These are phyloP conservation scores for Cystobasidium pallidum DNA, from an alignment of 1,284 basidiomycete species.

Conservation along the genomic window DNA sequence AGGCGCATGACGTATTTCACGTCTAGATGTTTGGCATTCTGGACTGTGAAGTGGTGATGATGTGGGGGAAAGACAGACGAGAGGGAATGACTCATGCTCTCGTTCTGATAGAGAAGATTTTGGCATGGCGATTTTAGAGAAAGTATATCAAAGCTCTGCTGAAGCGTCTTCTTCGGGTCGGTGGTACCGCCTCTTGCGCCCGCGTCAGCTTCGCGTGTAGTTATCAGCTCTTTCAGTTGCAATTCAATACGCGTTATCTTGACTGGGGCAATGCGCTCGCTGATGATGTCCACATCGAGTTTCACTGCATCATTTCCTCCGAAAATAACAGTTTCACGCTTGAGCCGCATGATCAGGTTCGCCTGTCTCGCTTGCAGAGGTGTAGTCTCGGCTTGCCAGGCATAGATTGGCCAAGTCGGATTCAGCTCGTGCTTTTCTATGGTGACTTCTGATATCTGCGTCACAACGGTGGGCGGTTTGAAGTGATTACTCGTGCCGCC, in stretches of 20 bases:
- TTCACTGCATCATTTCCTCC: conserved; percentile 27
- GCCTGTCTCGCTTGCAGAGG: conserved; percentile 7
- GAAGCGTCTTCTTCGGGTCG: conserved; percentile 29
- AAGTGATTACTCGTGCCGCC: conserved; percentile 3
- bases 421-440: conserved; percentile 45
- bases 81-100: conserved; percentile 24
- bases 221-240: conserved; percentile 13
- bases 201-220: conserved; percentile 13
- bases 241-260: conserved; percentile 35
- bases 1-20: conserved; percentile 35
- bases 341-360: conserved; percentile 23
- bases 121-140: conserved; percentile 12
- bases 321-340: conserved; percentile 35
- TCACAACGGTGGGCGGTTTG: conserved; percentile 33
- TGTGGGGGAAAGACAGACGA: conserved; percentile 13
- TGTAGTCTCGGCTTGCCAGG: conserved; percentile 35
- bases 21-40: conserved; percentile 43
- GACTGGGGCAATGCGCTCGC: conserved; percentile 28
- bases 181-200: not conserved
- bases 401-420: conserved; percentile 47
- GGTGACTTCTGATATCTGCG: conserved; percentile 23
- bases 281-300: conserved; percentile 29
- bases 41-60: conserved; percentile 34
- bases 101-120: conserved; percentile 33
- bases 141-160: conserved; percentile 23